Base-by-base conservation (phyloP, 2,329 filamentous ascomycete species). In the Xylariomycetidae sp. region DNA sequence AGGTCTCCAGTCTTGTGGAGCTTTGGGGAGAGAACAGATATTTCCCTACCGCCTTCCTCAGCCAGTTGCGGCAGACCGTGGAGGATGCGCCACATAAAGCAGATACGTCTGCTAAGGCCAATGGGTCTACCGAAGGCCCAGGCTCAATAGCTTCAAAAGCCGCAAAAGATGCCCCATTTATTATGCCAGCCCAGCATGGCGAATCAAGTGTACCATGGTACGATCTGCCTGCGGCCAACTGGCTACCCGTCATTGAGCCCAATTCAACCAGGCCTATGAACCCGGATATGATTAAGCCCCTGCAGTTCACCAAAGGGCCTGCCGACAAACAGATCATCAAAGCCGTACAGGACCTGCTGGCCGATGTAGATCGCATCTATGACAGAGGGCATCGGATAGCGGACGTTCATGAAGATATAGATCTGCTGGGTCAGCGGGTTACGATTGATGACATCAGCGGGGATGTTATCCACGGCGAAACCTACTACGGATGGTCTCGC, bases 401-500 rank as follows among this genome's bases (percentile, higher is more conserved):
- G 16, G 65, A 76, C 13, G 60, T 65, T 2, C 53, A 68, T 5
- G 59, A 69, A n/a, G 80, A 87, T 43, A 63, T 90, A n/a, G 82
- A 87, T 51, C 79, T 82, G 44, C 67, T 92, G 38, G 88, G 87
- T 9, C 82, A 92, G 54, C 62, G 72, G 12, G 66, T 87, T 33
- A 63, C 80, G 13, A 57, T 76, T 3, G 79, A 88, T 46, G 77
- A 82, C 45, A 63, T 76, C n/a, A 82, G 76, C 0, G 80, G 80
- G 1, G 76, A 83, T 3, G 62, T 81, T 2, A 55, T 80, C 6
- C 69, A 71, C 6, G 81, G 80, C 2, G 80, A 86, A 42, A 86
- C 84, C 1, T 94, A 94, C 57, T 94, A 94, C 54, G 88, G 88
- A 40, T 94, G 88, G 88, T 90, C 87, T 5, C 73, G 76, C 25